Conservation (phyloP, 2,329 filamentous ascomycete species). For the Colletotrichum horii region DNA sequence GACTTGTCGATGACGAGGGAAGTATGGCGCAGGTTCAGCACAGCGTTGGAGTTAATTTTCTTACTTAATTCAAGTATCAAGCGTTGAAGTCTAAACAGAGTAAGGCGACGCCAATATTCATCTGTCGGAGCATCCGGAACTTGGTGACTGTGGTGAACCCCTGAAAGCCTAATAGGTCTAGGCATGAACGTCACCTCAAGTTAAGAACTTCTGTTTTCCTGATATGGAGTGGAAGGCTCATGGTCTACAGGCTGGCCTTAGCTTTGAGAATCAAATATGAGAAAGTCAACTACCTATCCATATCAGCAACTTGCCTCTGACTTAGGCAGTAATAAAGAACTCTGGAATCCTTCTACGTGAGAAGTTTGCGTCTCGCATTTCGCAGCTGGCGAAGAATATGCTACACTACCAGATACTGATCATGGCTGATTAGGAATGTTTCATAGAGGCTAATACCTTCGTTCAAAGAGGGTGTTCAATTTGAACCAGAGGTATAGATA, state of each 20-base stretch:
- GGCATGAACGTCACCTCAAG: not conserved
- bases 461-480: accelerated
- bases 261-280: not conserved
- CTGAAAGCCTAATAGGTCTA: not conserved
- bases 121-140: not conserved
- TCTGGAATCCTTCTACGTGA: not conserved
- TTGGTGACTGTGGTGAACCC: not conserved
- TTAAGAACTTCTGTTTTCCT: not conserved
- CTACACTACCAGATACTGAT: accelerated
- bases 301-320: not conserved
- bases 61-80: not conserved
- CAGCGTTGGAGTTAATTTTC: not conserved
- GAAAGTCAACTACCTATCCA: accelerated
- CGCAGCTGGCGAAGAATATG: not conserved
- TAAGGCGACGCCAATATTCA: accelerated
- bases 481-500: accelerated
- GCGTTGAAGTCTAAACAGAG: not conserved
- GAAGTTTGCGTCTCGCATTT: accelerated
- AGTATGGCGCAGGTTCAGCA: not conserved
- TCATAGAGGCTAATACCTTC: not conserved
- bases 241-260: not conserved
- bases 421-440: not conserved
- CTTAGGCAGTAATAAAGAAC: not conserved
- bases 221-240: accelerated
- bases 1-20: accelerated